phyloP scores from a whole-genome alignment of 768 basidiomycete genomes.

The Melanogaster broomeanus region DNA sequence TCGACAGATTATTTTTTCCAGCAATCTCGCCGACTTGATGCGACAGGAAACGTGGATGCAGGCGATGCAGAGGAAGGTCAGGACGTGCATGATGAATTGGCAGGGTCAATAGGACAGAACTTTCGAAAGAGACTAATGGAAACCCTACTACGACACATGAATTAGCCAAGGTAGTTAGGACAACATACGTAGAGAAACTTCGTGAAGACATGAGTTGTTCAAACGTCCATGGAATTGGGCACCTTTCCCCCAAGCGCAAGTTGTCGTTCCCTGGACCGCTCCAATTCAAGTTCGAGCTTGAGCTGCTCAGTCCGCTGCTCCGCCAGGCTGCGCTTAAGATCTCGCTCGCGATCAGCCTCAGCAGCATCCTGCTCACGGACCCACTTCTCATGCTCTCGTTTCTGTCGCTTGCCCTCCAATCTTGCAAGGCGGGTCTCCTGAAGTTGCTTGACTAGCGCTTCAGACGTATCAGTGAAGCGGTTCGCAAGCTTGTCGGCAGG shows the following conservation, averaged over 20 bases:
- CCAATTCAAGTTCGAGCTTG: not conserved
- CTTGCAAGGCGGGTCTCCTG: not conserved
- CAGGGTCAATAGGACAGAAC: not conserved
- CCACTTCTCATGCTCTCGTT: not conserved
- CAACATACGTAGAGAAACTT: too few relatives aligned
- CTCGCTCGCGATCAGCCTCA: not conserved
- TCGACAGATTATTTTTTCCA: not conserved
- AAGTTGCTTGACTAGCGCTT: not conserved
- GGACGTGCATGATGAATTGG: not conserved
- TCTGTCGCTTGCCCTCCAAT: not conserved
- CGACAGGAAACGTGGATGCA: too few relatives aligned
- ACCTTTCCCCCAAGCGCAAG: not conserved
- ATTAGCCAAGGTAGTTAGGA: too few relatives aligned
- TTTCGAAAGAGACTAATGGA: not conserved
- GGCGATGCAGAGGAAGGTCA: not conserved
- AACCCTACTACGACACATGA: not conserved
- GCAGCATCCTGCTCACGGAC: not conserved
- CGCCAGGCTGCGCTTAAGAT: not conserved
- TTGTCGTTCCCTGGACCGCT: not conserved
- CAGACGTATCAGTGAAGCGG: not conserved
- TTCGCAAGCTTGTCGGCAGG: not conserved
- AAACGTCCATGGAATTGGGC: too few relatives aligned
- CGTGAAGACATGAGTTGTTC: too few relatives aligned
- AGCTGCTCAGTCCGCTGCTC: not conserved
- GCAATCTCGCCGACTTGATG: not conserved